A percentile compares a stretch with the other conserved stretches of the same genome.
Evolutionary conservation across 345 rosid species (phyloP).

Genomic region (Odontarrhena argentea): DNA sequence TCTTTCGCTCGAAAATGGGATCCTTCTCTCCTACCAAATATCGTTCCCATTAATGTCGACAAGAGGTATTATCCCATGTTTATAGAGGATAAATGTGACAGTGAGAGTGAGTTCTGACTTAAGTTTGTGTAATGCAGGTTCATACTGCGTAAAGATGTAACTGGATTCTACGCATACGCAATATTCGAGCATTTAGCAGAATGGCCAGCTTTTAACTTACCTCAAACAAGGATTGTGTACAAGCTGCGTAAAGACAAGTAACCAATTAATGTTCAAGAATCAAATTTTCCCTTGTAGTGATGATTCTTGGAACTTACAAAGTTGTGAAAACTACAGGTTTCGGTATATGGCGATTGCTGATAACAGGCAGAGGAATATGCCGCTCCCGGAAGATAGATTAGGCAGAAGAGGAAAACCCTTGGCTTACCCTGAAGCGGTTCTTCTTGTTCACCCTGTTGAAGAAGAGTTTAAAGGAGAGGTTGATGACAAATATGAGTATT

Average conservation of each 20-base stretch:
- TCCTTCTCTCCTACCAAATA: constrained; percentile 46
- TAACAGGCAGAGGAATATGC: constrained; percentile 77
- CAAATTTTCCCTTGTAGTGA: background rate
- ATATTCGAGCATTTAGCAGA: constrained; percentile 70
- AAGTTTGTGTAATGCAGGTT: constrained; percentile 49
- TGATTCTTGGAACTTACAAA: constrained; percentile 1
- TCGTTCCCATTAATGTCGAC: constrained; percentile 57
- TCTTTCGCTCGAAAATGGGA: constrained; percentile 66
- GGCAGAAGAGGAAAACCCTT: constrained; percentile 60
- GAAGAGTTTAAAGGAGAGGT: constrained; percentile 86
- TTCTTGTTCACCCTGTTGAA: constrained; percentile 74
- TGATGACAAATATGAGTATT: constrained; percentile 90
- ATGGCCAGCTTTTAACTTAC: constrained; percentile 82
- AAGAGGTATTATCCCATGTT: constrained; percentile 48
- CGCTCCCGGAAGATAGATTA: constrained; percentile 72
- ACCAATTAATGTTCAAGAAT: constrained; percentile 10
- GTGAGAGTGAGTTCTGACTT: constrained; percentile 11
- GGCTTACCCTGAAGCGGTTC: constrained; percentile 80
- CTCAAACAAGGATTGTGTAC: constrained; percentile 81
- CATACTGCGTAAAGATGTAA: constrained; percentile 62
- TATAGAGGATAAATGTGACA: background rate
- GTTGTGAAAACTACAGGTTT: constrained; percentile 48
- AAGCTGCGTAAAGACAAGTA: constrained; percentile 84
- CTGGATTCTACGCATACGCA: constrained; percentile 83
- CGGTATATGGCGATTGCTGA: constrained; percentile 74